A percentile compares a stretch with the other conserved stretches of the same genome.
Conservation (phyloP, 768 basidiomycete genomes). For the Boletus patriciae region DNA sequence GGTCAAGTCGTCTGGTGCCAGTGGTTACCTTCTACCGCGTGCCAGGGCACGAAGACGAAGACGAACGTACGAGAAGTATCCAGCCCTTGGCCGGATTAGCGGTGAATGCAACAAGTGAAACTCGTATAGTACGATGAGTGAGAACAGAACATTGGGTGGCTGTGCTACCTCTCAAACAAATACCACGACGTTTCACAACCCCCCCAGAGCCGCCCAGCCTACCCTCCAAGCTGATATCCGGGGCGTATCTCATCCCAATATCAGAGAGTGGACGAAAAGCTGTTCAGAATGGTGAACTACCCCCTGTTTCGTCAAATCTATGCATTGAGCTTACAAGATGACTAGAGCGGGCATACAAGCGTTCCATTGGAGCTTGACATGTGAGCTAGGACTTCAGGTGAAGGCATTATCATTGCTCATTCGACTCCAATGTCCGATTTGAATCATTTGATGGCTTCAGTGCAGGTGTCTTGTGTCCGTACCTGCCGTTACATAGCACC, state of each 20-base stretch:
- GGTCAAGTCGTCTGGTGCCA: no score
- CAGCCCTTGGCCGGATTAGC: no score
- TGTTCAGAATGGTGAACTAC: constrained; percentile 77
- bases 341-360: constrained; percentile 94
- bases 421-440: constrained; percentile 73
- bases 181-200: no score
- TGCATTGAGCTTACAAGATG: constrained; percentile 14
- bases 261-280: constrained; percentile 66
- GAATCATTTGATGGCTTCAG: constrained; percentile 99
- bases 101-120: no score
- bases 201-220: no score
- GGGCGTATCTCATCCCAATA: constrained; percentile 62
- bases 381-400: constrained; percentile 54
- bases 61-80: no score
- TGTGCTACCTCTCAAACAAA: no score
- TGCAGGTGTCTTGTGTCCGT: constrained; percentile 64
- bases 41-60: no score
- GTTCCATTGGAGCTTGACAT: constrained; percentile 98
- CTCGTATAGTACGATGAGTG: no score
- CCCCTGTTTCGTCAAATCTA: constrained; percentile 2
- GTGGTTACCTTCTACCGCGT: no score
- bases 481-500: constrained; percentile 31
- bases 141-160: no score
- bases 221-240: constrained; percentile 38
- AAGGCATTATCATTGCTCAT: constrained; percentile 17